Conservation (phyloP, 2,329 filamentous ascomycete genomes). For the Nigrospora oryzae region DNA sequence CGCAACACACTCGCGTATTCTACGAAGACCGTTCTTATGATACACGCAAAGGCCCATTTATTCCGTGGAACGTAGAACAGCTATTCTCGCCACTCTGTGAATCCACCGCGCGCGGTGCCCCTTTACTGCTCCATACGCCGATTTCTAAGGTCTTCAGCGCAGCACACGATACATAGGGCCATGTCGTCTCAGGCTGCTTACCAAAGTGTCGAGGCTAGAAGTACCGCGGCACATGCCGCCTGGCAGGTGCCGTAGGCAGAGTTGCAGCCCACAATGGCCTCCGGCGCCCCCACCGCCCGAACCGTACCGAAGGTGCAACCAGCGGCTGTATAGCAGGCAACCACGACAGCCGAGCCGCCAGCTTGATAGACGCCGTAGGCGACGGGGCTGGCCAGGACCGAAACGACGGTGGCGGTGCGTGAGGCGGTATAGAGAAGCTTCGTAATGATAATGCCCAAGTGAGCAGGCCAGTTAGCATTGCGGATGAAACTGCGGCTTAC, state of each 20-base stretch:
- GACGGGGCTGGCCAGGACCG: background rate
- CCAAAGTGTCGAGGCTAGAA: constrained; percentile 23
- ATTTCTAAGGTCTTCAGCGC: background rate
- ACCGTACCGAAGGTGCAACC: constrained; percentile 27
- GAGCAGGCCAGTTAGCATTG: background rate
- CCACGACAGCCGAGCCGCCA: constrained; percentile 33
- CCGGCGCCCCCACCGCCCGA: constrained; percentile 22
- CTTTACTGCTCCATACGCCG: background rate
- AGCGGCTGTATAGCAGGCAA: constrained; percentile 30
- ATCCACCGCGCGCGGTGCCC: no score
- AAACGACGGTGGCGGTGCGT: background rate
- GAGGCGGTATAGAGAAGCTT: background rate
- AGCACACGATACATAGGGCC: background rate
- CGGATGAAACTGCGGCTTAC: background rate
- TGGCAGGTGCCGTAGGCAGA: constrained; percentile 32
- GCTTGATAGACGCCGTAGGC: constrained; percentile 37
- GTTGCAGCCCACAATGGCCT: constrained; percentile 33
- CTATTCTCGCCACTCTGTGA: no score
- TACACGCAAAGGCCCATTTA: no score
- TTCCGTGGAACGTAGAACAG: no score
- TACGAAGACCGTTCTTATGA: no score
- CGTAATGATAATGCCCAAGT: background rate
- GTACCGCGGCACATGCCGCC: constrained; percentile 28
- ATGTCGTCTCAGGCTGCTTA: background rate
- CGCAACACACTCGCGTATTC: no score